These are phyloP conservation scores for Ceratorhiza oryzae-sativae DNA, from an alignment of 1,284 basidiomycete genomes.

Conservation along the genomic window DNA sequence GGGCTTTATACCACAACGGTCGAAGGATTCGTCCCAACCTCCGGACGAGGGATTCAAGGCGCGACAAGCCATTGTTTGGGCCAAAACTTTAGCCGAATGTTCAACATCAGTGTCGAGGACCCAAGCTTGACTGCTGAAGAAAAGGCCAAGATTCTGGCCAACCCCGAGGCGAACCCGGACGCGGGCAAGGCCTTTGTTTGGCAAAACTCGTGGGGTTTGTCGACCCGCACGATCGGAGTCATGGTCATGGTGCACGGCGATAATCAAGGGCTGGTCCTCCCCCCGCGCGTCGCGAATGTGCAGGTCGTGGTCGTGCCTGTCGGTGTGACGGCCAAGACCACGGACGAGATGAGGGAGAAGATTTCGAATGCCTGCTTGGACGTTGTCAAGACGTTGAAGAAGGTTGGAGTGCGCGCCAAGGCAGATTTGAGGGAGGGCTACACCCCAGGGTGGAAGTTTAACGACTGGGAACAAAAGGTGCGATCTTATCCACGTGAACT, in stretches of 20 bases:
- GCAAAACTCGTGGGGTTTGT: conserved; percentile 99
- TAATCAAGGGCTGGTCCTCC: conserved; percentile 95
- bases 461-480: conserved; percentile 98
- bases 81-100: conserved; percentile 99
- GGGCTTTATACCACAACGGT: conserved; percentile 98
- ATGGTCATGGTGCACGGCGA: conserved; percentile 99
- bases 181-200: conserved; percentile 80
- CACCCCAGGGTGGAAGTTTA: conserved; percentile 99
- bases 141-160: conserved; percentile 47
- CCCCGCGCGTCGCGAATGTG: conserved; percentile 90
- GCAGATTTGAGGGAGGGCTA: conserved; percentile 95
- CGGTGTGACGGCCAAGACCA: conserved; percentile 85
- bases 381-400: conserved; percentile 73
- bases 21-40: conserved; percentile 97
- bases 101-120: conserved; percentile 97
- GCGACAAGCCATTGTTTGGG: conserved; percentile 98
- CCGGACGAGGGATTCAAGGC: conserved; percentile 96
- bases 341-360: conserved; percentile 64
- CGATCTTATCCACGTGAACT: conserved; percentile 38
- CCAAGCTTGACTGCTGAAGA: conserved; percentile 75
- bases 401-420: conserved; percentile 81
- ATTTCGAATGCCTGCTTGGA: conserved; percentile 83
- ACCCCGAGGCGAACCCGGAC: conserved; percentile 39
- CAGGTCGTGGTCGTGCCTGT: conserved; percentile 95
- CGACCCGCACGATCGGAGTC: conserved; percentile 95